Conservation (phyloP, 2,329 filamentous ascomycete genomes). For the Alternaria gansuensis region DNA sequence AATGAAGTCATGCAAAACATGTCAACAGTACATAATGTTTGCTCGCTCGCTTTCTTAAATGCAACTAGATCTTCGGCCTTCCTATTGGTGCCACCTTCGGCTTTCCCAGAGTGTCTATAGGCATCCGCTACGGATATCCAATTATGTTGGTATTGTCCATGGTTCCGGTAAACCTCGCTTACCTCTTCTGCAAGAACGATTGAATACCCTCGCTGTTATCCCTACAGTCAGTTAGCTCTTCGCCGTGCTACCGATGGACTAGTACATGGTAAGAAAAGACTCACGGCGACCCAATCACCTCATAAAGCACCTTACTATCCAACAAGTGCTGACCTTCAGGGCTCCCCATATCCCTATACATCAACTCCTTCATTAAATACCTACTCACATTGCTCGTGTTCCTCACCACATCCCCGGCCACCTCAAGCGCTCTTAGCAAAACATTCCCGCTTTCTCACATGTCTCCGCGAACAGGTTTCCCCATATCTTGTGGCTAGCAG, state of each 20-base stretch:
- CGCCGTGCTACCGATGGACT: not conserved
- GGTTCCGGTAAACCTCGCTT: slow-evolving; percentile 67
- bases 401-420: slow-evolving; percentile 71
- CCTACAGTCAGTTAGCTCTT: slow-evolving; percentile 43
- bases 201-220: slow-evolving; percentile 73
- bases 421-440: slow-evolving; percentile 69
- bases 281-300: slow-evolving; percentile 63
- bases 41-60: slow-evolving; percentile 3
- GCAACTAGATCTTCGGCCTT: slow-evolving; percentile 43
- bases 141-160: slow-evolving; percentile 68
- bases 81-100: slow-evolving; percentile 48
- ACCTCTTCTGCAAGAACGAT: slow-evolving; percentile 75
- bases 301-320: slow-evolving; percentile 71
- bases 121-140: slow-evolving; percentile 74
- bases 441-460: slow-evolving; percentile 66
- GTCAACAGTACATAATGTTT: slow-evolving; percentile 1
- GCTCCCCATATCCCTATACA: slow-evolving; percentile 67
- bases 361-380: slow-evolving; percentile 74
- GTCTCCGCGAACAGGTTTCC: slow-evolving; percentile 72
- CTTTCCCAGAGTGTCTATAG: slow-evolving; percentile 58
- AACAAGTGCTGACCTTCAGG: slow-evolving; percentile 76
- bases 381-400: slow-evolving; percentile 72
- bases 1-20: slow-evolving; percentile 24
- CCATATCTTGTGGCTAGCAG: slow-evolving; percentile 60
- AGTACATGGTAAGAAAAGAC: slow-evolving; percentile 26